Evolutionary conservation across 768 basidiomycete species (phyloP), one percentile per base, ranked within the genome.

Genomic region (Hortiboletus flavorubellus): DNA sequence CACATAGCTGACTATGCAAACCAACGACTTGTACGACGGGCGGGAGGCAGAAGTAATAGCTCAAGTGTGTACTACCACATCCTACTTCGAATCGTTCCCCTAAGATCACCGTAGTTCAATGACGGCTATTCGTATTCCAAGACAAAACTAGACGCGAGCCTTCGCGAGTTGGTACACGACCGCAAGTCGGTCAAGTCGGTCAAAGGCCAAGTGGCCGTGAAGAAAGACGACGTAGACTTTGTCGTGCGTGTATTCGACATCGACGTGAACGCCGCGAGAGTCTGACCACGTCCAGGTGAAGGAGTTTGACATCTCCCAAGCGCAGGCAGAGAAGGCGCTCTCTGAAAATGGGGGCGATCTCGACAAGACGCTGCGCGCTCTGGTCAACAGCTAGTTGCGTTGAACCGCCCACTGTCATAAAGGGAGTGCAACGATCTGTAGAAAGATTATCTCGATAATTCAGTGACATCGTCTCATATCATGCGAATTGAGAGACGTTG

Each of bases 131-230:
- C 74, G 78, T 71, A 71, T 18, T 73, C 68, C 7, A 68, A 66
- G 46, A 62, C 62, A 23, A 72, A 61, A 34, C 62, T 72, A 10
- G 69, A 73, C 23, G 71, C 70, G 44, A 72, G 70, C 49, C 59
- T 69, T 47, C 82, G 86, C 42, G 88, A 82, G 71, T 77, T 84
- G 30, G 65, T 78, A 3, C 49, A 46, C 2, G 72, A 79, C 7
- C 75, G 76, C 18, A 79, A 85, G 38, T 72, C 80, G 12, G 79
- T 80, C 49, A 91, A 88, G 62, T 72, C 83, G 0, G 16, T 53
- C 52, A 73, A 72, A 34, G 34, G 54, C 35, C 59, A 53, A 40
- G 54, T 50, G n/a, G 40, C 43, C 18, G 56, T 60, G 46, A 71
- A 63, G 46, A 68, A 65, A 14, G 69, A 73, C 15, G 69, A 71